phyloP scores from a whole-genome alignment of 106 monocot species.

The Vanilla planifolia region DNA sequence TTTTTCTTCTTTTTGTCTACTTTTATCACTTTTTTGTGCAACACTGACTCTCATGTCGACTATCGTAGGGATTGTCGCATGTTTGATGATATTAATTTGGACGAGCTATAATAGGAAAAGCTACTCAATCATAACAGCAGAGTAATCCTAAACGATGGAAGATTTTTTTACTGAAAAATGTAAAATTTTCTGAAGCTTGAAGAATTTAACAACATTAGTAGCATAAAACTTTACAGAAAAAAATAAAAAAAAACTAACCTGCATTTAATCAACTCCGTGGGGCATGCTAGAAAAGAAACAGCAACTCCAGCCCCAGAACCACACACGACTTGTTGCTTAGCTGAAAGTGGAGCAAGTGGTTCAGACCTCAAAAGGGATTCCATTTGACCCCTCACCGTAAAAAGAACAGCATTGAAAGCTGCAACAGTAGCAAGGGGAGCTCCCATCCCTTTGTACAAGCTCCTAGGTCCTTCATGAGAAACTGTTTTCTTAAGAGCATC shows the following conservation, averaged over 20 bases:
- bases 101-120: too few species aligned
- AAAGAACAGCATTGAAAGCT: slow-evolving; percentile 55
- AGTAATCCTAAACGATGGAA: too few species aligned
- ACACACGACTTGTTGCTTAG: slow-evolving; percentile 39
- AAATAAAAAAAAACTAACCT: slow-evolving; percentile 13
- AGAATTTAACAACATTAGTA: too few species aligned
- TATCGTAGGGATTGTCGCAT: too few species aligned
- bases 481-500: slow-evolving; percentile 59
- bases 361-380: slow-evolving; percentile 41
- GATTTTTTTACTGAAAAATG: too few species aligned
- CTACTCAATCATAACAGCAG: too few species aligned
- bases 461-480: slow-evolving; percentile 32
- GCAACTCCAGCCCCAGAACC: slow-evolving; percentile 58
- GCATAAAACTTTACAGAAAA: too few species aligned
- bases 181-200: too few species aligned
- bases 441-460: slow-evolving; percentile 60
- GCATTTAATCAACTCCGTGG: slow-evolving; percentile 58
- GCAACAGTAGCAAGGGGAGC: slow-evolving; percentile 53
- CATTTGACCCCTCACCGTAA: slow-evolving; percentile 52
- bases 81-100: too few species aligned
- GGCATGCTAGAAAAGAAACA: slow-evolving; percentile 58
- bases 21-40: too few species aligned
- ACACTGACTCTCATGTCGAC: too few species aligned
- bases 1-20: too few species aligned
- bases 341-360: slow-evolving; percentile 28